Base-by-base conservation (phyloP, 345 rosid species). In the Garcia nutans region DNA sequence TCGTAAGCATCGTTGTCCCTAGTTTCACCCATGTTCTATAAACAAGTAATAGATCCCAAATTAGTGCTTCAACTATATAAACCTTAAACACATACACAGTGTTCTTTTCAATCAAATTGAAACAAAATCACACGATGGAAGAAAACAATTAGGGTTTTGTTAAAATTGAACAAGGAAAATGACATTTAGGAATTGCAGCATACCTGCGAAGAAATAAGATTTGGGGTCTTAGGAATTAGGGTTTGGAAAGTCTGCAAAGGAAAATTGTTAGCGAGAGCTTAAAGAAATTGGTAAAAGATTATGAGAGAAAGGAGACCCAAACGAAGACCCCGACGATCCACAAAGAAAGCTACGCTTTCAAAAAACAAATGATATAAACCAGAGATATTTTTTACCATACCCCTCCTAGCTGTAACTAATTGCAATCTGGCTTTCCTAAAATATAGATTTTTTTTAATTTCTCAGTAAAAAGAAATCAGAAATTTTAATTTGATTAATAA, bases 1-100 rank as follows among this genome's bases (percentile, higher is more conserved):
- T 96, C 98, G 81, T 96, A 96, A n/a, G 90, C 89, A 41, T 96
- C 99, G 95, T 87, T 91, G 83, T 93, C 99, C 76, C 89, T 91
- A 54, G 93, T 89, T 68, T 96, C 99, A 61, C 91, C 99, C 99
- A 96, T 96, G 81, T 61, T 72, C 87, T 31, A 58, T 16, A 57
- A 63, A 68, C 63, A 26, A 73, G 10, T 8, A 73, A 10, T 8
- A 79, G 49, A 74, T 66, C 78, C 56, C 22, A 19, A 52, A 20
- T 59, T 33, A 76, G 70, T 15, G 78, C 44, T 55, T 47, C 16
- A 15, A 12, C 74, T 24, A 74, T 41, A 55, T 47, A 63, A 47
- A 2, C 15, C 57, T 47, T 65, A 55, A 58, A 28, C 5, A 82
- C 78, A 68, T 66, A 74, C 65, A 61, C 3, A 47, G 20, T 59